Percentiles rank a stretch among this genome's conserved stretches.
phyloP scores from a whole-genome alignment of 1,284 basidiomycete genomes.

The Tylopilus sp. region DNA sequence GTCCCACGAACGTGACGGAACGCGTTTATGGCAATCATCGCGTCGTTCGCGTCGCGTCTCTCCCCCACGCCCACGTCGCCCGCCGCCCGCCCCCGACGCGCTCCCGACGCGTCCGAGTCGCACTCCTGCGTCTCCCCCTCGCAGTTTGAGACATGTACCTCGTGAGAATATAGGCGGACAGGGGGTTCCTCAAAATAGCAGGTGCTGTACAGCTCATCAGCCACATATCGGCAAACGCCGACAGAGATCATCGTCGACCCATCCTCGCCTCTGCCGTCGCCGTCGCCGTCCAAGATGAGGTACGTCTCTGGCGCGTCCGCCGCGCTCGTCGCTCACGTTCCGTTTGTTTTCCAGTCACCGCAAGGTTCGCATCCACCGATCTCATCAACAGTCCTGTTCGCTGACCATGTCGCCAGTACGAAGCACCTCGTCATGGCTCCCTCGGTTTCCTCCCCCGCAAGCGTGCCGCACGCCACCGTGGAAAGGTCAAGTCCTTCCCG shows the following conservation, averaged over 20 bases:
- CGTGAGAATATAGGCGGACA: slow-evolving; percentile 14
- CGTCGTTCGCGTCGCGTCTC: slow-evolving; percentile 20
- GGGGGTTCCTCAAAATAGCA: slow-evolving; percentile 18
- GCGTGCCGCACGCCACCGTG: slow-evolving; percentile 92
- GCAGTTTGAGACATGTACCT: background rate
- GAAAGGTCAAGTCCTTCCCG: slow-evolving; percentile 98
- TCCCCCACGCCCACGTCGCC: background rate
- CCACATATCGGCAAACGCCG: slow-evolving; percentile 33
- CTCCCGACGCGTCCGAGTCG: slow-evolving; percentile 10
- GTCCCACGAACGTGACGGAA: slow-evolving; percentile 33
- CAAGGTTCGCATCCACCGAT: slow-evolving; percentile 48
- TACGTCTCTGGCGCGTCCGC: slow-evolving; percentile 7
- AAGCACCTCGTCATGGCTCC: slow-evolving; percentile 93
- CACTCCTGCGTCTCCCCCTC: background rate
- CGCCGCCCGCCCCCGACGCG: background rate
- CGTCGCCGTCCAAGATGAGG: slow-evolving; percentile 31
- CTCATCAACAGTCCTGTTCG: background rate
- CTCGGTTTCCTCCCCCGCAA: slow-evolving; percentile 94
- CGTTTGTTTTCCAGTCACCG: slow-evolving; percentile 49
- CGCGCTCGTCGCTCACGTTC: slow-evolving; percentile 12
- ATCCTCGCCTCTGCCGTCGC: background rate
- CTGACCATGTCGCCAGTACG: slow-evolving; percentile 59
- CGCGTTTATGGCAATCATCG: slow-evolving; percentile 34
- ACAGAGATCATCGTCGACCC: slow-evolving; percentile 6
- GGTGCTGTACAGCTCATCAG: slow-evolving; percentile 35